Evolutionary conservation across 768 basidiomycete genomes (phyloP).

Genomic region (Lactarius sp.): DNA sequence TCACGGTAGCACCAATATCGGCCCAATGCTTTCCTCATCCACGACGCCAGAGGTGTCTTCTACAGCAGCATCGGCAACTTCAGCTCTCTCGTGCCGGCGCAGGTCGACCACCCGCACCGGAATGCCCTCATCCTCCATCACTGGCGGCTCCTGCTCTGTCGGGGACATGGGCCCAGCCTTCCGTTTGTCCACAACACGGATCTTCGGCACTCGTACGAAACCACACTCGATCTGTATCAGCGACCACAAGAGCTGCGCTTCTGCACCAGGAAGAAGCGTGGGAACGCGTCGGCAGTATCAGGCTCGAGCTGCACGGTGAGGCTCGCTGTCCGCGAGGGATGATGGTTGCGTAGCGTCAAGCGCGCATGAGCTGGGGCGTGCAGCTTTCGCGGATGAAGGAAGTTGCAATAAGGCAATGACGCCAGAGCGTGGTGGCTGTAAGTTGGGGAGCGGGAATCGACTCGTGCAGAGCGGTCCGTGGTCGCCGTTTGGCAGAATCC

Average conservation of each 20-base stretch:
- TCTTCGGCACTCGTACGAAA: conserved; percentile 52
- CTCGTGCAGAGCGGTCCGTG: conserved; percentile 46
- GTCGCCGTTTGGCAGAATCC: conserved; percentile 43
- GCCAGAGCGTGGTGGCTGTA: conserved; percentile 55
- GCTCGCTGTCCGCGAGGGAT: conserved; percentile 59
- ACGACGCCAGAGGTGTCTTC: background rate
- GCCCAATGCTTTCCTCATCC: conserved; percentile 3
- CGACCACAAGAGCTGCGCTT: conserved; percentile 61
- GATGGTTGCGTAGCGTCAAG: conserved; percentile 60
- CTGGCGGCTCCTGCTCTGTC: conserved; percentile 30
- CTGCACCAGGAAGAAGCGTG: conserved; percentile 66
- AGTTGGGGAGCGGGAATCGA: conserved; percentile 51
- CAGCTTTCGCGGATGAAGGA: conserved; percentile 56
- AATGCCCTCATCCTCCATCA: conserved; percentile 59
- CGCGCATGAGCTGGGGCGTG: conserved; percentile 56
- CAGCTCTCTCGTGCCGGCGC: conserved; percentile 45
- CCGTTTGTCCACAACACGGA: conserved; percentile 55
- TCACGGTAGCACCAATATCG: conserved; percentile 23
- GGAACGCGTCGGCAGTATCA: conserved; percentile 62
- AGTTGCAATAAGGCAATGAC: conserved; percentile 62
- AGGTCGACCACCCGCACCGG: conserved; percentile 62
- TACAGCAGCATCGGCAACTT: conserved; percentile 44
- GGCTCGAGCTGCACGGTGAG: conserved; percentile 70
- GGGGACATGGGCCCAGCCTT: background rate
- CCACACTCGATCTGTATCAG: conserved; percentile 75